phyloP scores from a whole-genome alignment of 257 asterid genomes.

The Leptodermis oblonga region DNA sequence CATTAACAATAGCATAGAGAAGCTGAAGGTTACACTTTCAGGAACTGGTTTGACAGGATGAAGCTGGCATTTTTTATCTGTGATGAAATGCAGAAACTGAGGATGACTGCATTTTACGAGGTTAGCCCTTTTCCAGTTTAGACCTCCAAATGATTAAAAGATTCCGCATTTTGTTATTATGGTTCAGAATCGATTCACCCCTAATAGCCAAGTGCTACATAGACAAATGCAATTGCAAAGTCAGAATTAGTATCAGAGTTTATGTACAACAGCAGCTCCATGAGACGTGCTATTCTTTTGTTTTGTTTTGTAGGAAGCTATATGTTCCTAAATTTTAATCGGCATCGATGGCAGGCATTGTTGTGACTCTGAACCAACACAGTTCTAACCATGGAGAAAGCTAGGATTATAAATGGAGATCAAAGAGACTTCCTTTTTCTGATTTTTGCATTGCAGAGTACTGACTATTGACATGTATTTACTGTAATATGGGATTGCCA shows the following conservation, averaged over 20 bases:
- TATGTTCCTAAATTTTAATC: neutral
- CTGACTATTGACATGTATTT: neutral
- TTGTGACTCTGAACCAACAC: neutral
- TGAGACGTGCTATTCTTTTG: neutral
- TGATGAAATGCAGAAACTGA: neutral
- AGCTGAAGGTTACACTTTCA: neutral
- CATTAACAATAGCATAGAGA: neutral
- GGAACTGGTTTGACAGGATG: slow-evolving; percentile 1
- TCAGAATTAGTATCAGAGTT: too few species aligned
- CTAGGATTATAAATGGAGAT: neutral
- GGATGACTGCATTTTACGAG: slow-evolving; percentile 7
- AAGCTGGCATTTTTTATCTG: slow-evolving; percentile 4
- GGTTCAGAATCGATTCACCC: neutral
- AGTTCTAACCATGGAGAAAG: neutral
- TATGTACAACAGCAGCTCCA: too few species aligned
- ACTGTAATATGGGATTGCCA: neutral
- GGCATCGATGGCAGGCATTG: neutral
- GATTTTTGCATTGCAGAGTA: neutral
- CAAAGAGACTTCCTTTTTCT: neutral
- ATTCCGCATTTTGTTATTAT: neutral
- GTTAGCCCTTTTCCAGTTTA: slow-evolving; percentile 8
- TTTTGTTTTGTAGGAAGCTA: neutral
- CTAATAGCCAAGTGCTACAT: neutral
- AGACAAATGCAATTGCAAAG: neutral
- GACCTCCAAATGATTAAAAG: neutral